Percentiles rank a stretch among this genome's conserved stretches.
Conservation (phyloP, 1,139 yeast species). For the Zygosaccharomyces sapae region DNA sequence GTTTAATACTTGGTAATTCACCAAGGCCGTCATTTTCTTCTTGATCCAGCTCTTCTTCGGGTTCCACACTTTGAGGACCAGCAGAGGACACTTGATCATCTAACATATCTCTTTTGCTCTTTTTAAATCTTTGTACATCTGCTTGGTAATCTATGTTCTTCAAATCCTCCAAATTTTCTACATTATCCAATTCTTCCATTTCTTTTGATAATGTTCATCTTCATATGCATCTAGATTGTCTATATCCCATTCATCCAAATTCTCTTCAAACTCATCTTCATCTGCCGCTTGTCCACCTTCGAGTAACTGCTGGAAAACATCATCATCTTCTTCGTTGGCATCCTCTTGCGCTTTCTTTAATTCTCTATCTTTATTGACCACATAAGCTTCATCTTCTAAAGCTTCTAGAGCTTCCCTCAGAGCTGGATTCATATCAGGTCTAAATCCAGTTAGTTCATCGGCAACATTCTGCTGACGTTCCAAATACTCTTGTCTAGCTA, state of each 20-base stretch:
- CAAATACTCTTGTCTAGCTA: conserved; percentile 34
- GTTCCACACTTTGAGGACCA: conserved; percentile 23
- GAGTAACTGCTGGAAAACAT: conserved; percentile 57
- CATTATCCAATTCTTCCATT: conserved; percentile 29
- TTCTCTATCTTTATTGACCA: conserved; percentile 46
- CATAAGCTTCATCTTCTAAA: conserved; percentile 88
- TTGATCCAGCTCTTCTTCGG: too few species aligned
- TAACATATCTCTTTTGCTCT: conserved; percentile 57
- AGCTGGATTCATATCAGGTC: conserved; percentile 91
- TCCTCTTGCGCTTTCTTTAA: conserved; percentile 51
- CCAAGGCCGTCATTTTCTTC: conserved; percentile 50
- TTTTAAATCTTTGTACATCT: conserved; percentile 71
- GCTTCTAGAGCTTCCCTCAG: conserved; percentile 90
- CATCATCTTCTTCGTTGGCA: conserved; percentile 72
- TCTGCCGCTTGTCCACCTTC: conserved; percentile 52
- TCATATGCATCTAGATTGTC: conserved; percentile 57
- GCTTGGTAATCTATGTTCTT: conserved; percentile 75
- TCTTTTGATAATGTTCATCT: conserved; percentile 36
- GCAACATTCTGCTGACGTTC: conserved; percentile 65
- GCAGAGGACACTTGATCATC: conserved; percentile 61
- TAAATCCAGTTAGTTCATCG: conserved; percentile 78
- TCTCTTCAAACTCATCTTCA: conserved; percentile 46
- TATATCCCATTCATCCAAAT: conserved; percentile 59
- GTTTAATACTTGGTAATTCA: conserved; percentile 49
- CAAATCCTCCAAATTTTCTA: conserved; percentile 48